Conservation (phyloP, 345 rosid genomes). For the Mercurialis annua region DNA sequence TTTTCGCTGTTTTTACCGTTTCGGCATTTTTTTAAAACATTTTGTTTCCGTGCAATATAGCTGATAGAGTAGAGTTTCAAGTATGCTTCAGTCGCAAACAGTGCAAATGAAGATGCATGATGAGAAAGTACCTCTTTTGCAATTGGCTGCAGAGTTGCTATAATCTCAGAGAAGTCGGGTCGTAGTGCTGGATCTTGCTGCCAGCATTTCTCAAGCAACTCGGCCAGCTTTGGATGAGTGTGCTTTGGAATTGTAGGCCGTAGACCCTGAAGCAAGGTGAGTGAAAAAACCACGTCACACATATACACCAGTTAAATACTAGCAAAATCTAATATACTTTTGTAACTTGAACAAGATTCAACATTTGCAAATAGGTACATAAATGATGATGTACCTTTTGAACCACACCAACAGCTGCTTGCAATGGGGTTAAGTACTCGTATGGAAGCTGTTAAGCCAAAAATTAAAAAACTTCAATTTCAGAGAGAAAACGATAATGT, state of each 20-base stretch:
- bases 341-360: background rate
- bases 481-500: background rate
- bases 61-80: background rate
- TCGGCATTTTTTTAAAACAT: too few species aligned
- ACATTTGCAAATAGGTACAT: background rate
- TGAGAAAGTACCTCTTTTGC: slow-evolving; percentile 58
- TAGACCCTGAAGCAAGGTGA: slow-evolving; percentile 46
- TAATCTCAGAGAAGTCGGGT: slow-evolving; percentile 85
- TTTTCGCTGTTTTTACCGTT: too few species aligned
- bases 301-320: background rate
- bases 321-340: too few species aligned
- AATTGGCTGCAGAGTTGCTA: slow-evolving; percentile 57
- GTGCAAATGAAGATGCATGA: background rate
- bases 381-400: slow-evolving; percentile 59
- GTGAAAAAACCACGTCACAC: background rate
- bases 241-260: slow-evolving; percentile 78
- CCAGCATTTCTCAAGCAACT: slow-evolving; percentile 76
- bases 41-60: too few species aligned
- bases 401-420: slow-evolving; percentile 97
- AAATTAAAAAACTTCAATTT: background rate
- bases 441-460: slow-evolving; percentile 76
- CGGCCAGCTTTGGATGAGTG: slow-evolving; percentile 58
- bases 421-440: slow-evolving; percentile 87
- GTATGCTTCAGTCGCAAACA: background rate
- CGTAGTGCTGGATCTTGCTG: slow-evolving; percentile 79